A percentile compares a stretch with the other conserved stretches of the same genome.
Conservation (phyloP, 2,329 filamentous ascomycete genomes). For the Leptographium wingfieldii region DNA sequence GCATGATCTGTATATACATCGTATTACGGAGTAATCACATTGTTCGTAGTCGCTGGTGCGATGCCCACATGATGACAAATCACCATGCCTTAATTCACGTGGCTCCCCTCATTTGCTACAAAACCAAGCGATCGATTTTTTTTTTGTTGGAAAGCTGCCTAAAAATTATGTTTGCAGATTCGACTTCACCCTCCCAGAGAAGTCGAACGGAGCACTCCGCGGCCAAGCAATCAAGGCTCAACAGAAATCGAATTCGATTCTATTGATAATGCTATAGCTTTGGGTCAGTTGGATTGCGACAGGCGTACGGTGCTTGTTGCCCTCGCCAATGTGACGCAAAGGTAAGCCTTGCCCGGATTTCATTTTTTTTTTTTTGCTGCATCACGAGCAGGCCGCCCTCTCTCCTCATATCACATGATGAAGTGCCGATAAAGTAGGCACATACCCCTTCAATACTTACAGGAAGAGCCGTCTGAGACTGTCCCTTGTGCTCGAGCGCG, state of each 20-base stretch:
- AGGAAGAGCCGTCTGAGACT: slow-evolving; percentile 32
- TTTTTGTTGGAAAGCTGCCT: no score
- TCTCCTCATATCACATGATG: slow-evolving; percentile 19
- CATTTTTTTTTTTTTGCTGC: not conserved
- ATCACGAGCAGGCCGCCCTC: not conserved
- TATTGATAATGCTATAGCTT: no score
- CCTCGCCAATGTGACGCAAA: not conserved
- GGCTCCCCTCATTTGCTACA: not conserved
- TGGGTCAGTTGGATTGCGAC: no score
- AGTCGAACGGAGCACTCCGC: no score
- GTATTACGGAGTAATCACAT: no score
- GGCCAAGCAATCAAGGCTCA: no score
- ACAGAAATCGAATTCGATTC: no score
- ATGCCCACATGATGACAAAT: no score
- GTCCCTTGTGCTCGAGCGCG: slow-evolving; percentile 8
- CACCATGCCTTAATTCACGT: not conserved
- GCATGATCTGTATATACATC: no score
- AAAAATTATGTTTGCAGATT: no score
- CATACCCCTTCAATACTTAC: slow-evolving; percentile 18
- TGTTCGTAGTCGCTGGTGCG: not conserved
- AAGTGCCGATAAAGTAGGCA: slow-evolving; percentile 18
- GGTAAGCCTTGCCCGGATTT: not conserved
- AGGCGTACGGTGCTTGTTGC: no score
- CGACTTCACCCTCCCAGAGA: no score
- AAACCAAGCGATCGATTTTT: not conserved